Evolutionary conservation across 805 yeast species (phyloP), one percentile per base, ranked within the genome.

Genomic region (Ogataea pignaliae): DNA sequence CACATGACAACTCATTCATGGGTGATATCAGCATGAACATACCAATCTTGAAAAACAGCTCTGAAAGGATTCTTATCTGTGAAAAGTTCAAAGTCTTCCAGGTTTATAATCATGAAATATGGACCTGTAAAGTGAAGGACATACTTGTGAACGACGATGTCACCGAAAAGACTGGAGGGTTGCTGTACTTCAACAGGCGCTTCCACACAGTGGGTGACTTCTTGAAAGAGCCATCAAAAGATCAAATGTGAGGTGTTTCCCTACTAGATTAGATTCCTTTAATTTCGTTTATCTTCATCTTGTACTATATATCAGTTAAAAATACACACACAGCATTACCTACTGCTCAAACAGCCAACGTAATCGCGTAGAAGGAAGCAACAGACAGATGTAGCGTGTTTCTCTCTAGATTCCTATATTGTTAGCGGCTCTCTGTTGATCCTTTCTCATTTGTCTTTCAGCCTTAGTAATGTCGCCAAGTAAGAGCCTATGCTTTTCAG

Each of bases 81-180:
- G 69, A 75, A 43, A 76, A 75, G 42, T 67, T 63, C 37, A 66
- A 71, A 21, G 76, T 74, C 3, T 72, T 85, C 40, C 60, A 61
- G 10, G 83, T 88, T 1, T 89, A 85, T 47, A 88, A 85, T 57
- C 98, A 91, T 65, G 96, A 90, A 59, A 79, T 91, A 3, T 88
- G 97, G 93, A 79, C 89, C 4, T 96, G 88, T 3, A 73, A 78
- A 47, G 95, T 91, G 4, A 65, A 70, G 32, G 84, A 84, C 34
- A 76, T 85, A 3, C 50, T 75, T 11, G 56, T 55, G 0, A 52
- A 52, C 32, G 39, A 48, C 8, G 48, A 68, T 33, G 50, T 48
- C n/a, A 61, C 63, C 32, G 45, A 29, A 2, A 64, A 68, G 33
- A 66, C 76, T 2, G 90, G 90, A 13, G 91, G 91, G 0, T 60